Evolutionary conservation across 257 asterid species (phyloP), one percentile per base, ranked within the genome.

Genomic region (Nicotiana obtusifolia): DNA sequence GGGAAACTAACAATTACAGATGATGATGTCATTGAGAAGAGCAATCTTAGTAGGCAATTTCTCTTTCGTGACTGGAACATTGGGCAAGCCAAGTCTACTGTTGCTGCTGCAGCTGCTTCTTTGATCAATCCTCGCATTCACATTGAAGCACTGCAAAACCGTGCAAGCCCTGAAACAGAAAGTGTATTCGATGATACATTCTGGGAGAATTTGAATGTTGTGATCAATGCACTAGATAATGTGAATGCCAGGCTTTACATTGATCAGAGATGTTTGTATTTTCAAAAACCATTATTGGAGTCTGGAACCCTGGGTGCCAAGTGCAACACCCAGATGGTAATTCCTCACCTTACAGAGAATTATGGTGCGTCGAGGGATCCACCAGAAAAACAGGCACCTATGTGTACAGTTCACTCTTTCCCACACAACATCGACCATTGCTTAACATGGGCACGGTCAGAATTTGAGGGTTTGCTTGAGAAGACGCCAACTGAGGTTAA

Each of bases 371-470:
- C 98, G 17, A 92, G 97, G 75, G 98, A 94, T 80, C 98, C 98
- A 33, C 97, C 97, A 14, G 98, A 94, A 91, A 94, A 91, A 86
- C 98, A 94, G 87, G 98, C 98, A 75, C 98, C 98, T 53, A 94
- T 94, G 98, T 94, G 98, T 79, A 94, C 98, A 65, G 93, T 94
- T 78, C 98, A 94, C 86, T 93, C 98, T 33, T 94, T 94, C 84
- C 98, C 98, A 1, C 98, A 94, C 87, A 94, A 91, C 82, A 94
- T 94, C 35, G 98, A 93, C 84, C 98, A 94, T 85, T 94, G 98
- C 90, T 88, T 94, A 91, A 93, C 98, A 15, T 94, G 98, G 98
- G 97, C 98, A 62, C 88, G 98, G 44, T 94, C 98, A n/a, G 98
- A 94, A 84, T 94, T 94, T 82, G 98, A 94, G 87, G 98, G 98